A percentile compares a stretch with the other conserved stretches of the same genome.
Conservation (phyloP, 768 basidiomycete species). For the Pseudohyphozyma bogoriensis region DNA sequence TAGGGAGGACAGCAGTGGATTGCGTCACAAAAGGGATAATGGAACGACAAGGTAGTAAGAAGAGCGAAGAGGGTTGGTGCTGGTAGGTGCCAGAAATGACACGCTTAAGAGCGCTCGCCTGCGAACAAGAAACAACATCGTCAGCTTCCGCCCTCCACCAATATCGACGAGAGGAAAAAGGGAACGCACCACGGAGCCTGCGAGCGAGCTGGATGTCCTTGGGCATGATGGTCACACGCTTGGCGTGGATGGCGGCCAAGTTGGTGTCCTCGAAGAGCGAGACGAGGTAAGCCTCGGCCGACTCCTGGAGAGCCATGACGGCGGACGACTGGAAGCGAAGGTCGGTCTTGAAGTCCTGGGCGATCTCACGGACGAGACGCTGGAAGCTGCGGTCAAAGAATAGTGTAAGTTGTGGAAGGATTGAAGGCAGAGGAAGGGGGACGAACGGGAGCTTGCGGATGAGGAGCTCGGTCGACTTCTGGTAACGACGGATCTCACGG, state of each 20-base stretch:
- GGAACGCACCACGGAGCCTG: constrained; percentile 60
- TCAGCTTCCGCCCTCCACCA: too few species aligned
- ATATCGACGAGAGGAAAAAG: too few species aligned
- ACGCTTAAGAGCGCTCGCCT: too few species aligned
- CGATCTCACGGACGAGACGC: constrained; percentile 67
- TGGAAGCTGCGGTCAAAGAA: constrained; percentile 41
- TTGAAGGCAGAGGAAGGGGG: neutral
- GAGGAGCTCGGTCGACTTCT: constrained; percentile 39
- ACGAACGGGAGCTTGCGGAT: constrained; percentile 42
- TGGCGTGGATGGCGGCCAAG: constrained; percentile 45
- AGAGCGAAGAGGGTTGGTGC: too few species aligned
- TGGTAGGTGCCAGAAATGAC: too few species aligned
- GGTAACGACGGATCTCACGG: constrained; percentile 44
- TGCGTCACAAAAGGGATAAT: too few species aligned
- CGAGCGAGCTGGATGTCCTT: constrained; percentile 68
- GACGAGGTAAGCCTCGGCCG: constrained; percentile 49
- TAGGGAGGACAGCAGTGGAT: too few species aligned
- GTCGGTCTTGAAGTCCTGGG: constrained; percentile 65
- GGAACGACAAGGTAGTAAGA: too few species aligned
- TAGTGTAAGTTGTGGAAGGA: neutral
- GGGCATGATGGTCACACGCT: constrained; percentile 60
- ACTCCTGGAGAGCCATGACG: constrained; percentile 49
- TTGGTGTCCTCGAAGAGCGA: constrained; percentile 46
- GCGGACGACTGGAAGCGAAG: constrained; percentile 48
- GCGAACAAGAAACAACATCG: too few species aligned